These are phyloP conservation scores for Pinus taeda DNA, from an alignment of 75 land plant genomes.

Conservation along the genomic window DNA sequence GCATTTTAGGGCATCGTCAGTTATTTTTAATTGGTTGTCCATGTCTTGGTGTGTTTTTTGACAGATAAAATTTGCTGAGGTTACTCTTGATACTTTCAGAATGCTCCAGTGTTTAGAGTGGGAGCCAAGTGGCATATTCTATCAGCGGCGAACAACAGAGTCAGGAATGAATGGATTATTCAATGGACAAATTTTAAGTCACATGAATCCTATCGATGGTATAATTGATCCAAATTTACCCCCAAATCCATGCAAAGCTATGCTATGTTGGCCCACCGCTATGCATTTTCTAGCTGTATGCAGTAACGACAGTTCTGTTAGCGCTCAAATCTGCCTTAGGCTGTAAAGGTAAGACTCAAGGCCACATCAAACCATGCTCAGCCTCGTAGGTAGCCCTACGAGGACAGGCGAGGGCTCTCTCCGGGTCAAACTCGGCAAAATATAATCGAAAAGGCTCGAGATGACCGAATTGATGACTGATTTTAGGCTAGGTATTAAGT, in stretches of 20 bases:
- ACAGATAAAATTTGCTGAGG: too few relatives aligned
- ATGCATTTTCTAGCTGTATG: conserved; percentile 52
- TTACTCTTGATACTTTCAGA: neutral
- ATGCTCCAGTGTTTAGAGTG: conserved; percentile 96
- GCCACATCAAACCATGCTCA: too few relatives aligned
- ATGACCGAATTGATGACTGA: too few relatives aligned
- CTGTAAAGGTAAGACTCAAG: too few relatives aligned
- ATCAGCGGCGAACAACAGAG: conserved; percentile 27
- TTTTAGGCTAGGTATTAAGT: too few relatives aligned
- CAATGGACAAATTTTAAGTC: conserved; percentile 44
- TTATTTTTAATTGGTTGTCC: neutral
- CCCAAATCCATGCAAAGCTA: conserved; percentile 83
- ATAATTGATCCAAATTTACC: conserved; percentile 87
- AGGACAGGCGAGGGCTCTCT: too few relatives aligned
- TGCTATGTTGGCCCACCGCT: conserved; percentile 80
- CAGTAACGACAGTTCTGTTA: too few relatives aligned
- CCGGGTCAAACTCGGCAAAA: too few relatives aligned
- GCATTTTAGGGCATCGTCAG: neutral
- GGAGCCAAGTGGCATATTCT: conserved; percentile 96
- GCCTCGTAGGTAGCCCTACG: too few relatives aligned
- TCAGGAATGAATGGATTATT: conserved; percentile 37
- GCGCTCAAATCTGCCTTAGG: too few relatives aligned
- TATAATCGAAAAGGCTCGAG: too few relatives aligned
- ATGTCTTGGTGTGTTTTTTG: too few relatives aligned
- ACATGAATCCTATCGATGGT: conserved; percentile 62